Base-by-base conservation (phyloP, 768 basidiomycete species). In the Kwoniella europaea region DNA sequence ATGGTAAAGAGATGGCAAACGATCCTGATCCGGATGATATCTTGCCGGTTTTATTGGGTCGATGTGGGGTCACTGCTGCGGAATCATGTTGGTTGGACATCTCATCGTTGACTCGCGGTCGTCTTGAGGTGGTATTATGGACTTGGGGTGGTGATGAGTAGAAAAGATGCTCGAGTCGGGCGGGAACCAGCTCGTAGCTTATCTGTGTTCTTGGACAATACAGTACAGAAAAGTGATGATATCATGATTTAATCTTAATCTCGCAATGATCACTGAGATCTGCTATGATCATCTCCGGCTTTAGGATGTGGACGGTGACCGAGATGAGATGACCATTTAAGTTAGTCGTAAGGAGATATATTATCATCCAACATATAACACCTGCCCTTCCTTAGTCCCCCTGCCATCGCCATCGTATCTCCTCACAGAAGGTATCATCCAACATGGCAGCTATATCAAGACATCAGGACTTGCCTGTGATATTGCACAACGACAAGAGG, bases 401-500 rank as follows among this genome's bases (percentile, higher is more conserved):
- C 7, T 9, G 35, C 35, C 35, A 35, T 35, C 35, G 35, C 35
- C 35, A 35, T 35, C 1, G 7, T 35, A 35, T 35, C 35, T 35
- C 5, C 35, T 9, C 1, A 35, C 35, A 6, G 35, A 35, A 6
- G 35, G 13, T 50, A 50, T 18, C 46, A 50, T 18, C 12, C 60
- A n/a, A 42, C 41, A 63, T 63, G 62, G 12, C 62, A 24, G 6
- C 54, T 13, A 13, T 50, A 50, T 15, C 15, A 50, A 72, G 46
- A 9, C 76, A 77, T 57, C 79, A 75, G 42, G 79, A 81, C 59
- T 68, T 81, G 2, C 76, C 79, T 1, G 78, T 81, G 5, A 71
- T 81, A 27, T 69, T 81, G 42, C 78, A 77, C 57, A 79, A 81
- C 60, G 74, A 81, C 12, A 77, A 77, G 69, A 46, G 78, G 7